Evolutionary conservation across 2,329 filamentous ascomycete species (phyloP).

Genomic region (Colletotrichum ledebouriae): DNA sequence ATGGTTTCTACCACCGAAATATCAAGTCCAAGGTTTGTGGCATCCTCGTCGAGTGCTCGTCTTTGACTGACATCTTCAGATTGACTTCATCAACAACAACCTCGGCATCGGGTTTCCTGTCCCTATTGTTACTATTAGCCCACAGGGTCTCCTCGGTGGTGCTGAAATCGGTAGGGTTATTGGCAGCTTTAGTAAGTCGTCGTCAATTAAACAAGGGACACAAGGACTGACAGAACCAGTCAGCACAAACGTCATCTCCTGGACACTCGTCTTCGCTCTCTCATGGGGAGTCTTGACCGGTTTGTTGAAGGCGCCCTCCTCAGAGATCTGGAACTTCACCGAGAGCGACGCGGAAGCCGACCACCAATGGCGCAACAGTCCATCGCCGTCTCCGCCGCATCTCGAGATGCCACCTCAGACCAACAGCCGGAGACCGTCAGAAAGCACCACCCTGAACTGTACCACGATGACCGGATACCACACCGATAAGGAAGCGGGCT

Average conservation of each 20-base stretch:
- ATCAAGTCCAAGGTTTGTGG: constrained; percentile 52
- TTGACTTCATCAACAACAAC: constrained; percentile 64
- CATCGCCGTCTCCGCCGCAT: neutral
- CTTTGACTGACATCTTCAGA: constrained; percentile 49
- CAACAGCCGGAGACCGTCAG: constrained; percentile 26
- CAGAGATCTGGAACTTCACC: neutral
- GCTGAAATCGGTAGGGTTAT: constrained; percentile 58
- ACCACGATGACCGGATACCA: constrained; percentile 31
- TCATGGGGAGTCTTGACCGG: constrained; percentile 37
- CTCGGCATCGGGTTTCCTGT: constrained; percentile 65
- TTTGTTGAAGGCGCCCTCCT: neutral
- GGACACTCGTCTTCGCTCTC: constrained; percentile 49
- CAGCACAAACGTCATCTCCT: constrained; percentile 53
- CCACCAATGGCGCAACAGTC: neutral
- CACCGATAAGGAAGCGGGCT: constrained; percentile 39
- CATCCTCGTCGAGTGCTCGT: neutral
- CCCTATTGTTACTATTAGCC: constrained; percentile 61
- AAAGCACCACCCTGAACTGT: constrained; percentile 30
- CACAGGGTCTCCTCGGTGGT: constrained; percentile 50
- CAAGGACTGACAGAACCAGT: constrained; percentile 45
- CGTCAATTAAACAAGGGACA: accelerated
- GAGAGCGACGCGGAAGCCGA: neutral
- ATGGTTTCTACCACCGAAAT: constrained; percentile 48
- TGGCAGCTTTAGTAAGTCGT: constrained; percentile 58
- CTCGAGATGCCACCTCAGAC: constrained; percentile 15